A percentile compares a stretch with the other conserved stretches of the same genome.
Evolutionary conservation across 768 basidiomycete species (phyloP).

Genomic region (Boletellus sp.): DNA sequence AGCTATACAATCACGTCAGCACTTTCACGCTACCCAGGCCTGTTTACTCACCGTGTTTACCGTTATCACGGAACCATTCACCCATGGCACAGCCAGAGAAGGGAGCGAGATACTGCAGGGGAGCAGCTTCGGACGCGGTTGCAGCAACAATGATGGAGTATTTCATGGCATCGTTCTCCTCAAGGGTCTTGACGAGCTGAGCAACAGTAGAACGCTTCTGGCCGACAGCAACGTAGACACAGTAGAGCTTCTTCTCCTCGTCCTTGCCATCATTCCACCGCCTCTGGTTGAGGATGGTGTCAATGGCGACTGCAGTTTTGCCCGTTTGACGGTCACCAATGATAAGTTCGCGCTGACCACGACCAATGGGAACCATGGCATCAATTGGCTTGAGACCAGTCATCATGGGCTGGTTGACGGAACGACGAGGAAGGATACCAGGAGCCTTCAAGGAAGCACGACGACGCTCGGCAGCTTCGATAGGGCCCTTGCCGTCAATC

Average conservation of each 20-base stretch:
- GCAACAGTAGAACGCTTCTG: conserved; percentile 99
- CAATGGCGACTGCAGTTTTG: conserved; percentile 98
- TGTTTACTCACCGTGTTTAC: conserved; percentile 82
- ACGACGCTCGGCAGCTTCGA: conserved; percentile 88
- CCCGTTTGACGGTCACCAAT: conserved; percentile 99
- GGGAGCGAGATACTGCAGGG: conserved; percentile 98
- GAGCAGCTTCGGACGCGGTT: conserved; percentile 98
- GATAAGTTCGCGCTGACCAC: conserved; percentile 99
- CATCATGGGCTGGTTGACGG: conserved; percentile 99
- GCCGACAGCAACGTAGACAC: conserved; percentile 98
- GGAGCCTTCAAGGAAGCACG: conserved; percentile 99
- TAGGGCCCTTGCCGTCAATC: conserved; percentile 99
- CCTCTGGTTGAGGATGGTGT: conserved; percentile 99
- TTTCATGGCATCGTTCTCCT: conserved; percentile 99
- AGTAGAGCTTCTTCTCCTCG: conserved; percentile 97
- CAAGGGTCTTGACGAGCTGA: conserved; percentile 98
- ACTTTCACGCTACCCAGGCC: not conserved
- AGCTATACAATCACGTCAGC: conserved; percentile 42
- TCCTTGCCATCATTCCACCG: conserved; percentile 98
- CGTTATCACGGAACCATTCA: conserved; percentile 99
- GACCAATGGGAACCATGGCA: conserved; percentile 99
- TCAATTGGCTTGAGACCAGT: conserved; percentile 99
- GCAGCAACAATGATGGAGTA: conserved; percentile 99
- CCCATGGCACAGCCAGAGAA: conserved; percentile 99
- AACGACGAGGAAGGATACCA: conserved; percentile 98